These are phyloP conservation scores for Golubevia pallescens DNA, from an alignment of 1,284 basidiomycete species.

Conservation along the genomic window DNA sequence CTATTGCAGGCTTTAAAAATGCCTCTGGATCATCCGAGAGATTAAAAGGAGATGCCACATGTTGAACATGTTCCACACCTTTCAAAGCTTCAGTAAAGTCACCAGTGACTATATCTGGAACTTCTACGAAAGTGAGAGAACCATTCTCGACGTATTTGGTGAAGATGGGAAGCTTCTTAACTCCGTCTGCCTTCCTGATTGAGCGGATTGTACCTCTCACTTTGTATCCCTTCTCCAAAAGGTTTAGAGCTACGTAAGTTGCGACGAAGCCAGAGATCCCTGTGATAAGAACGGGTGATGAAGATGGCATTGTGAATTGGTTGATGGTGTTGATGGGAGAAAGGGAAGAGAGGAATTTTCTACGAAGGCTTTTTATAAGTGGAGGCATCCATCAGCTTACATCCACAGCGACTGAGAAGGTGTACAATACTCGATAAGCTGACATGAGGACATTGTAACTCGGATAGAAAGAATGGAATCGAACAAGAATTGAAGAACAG, in stretches of 20 bases:
- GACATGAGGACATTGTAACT: no score
- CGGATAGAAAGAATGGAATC: no score
- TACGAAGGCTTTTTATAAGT: no score
- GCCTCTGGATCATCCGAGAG: conserved; percentile 1
- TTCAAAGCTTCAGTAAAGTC: conserved; percentile 51
- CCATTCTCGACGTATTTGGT: conserved; percentile 17
- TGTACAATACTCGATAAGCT: no score
- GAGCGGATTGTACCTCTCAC: conserved; percentile 48
- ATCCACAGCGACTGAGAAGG: no score
- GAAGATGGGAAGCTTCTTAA: conserved; percentile 19
- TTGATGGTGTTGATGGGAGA: no score
- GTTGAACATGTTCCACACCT: conserved; percentile 45
- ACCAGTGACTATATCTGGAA: conserved; percentile 10
- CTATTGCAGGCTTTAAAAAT: conserved; percentile 3
- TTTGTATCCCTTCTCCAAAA: conserved; percentile 41
- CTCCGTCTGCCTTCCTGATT: conserved; percentile 39
- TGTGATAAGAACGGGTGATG: no score
- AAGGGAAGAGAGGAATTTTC: no score
- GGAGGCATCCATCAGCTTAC: no score
- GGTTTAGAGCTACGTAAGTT: conserved; percentile 33
- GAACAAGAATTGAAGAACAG: no score
- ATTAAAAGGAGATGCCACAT: conserved; percentile 53
- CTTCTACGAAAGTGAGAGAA: neutral
- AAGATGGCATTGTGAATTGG: no score
- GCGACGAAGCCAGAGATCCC: conserved; percentile 48